phyloP scores from a whole-genome alignment of 1,284 basidiomycete genomes.

The Cryptococcus maquisensis region DNA sequence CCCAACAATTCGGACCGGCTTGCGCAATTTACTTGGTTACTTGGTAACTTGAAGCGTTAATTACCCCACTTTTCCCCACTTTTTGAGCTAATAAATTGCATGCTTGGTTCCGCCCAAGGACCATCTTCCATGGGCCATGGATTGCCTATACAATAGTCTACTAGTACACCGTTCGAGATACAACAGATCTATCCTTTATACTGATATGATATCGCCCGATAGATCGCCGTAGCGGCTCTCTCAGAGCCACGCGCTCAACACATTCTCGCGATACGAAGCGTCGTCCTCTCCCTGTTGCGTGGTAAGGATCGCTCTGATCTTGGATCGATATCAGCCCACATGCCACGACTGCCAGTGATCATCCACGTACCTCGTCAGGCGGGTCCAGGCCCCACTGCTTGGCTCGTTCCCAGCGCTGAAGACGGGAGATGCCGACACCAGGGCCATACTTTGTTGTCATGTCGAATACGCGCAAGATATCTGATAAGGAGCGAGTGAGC shows the following conservation, averaged over 20 bases:
- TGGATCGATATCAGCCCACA: not conserved
- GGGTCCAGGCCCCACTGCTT: conserved; percentile 73
- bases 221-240: not conserved
- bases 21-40: no score
- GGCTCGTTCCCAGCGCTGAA: conserved; percentile 86
- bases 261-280: conserved; percentile 53
- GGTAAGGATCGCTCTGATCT: conserved; percentile 72
- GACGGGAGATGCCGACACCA: conserved; percentile 72
- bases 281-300: conserved; percentile 56
- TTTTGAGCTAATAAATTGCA: no score
- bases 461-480: conserved; percentile 77
- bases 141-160: no score
- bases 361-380: conserved; percentile 64
- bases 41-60: no score
- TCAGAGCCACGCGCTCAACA: conserved; percentile 50
- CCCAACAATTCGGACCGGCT: no score
- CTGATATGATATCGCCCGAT: no score
- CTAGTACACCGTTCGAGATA: no score
- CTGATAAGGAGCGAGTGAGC: conserved; percentile 40
- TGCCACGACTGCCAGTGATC: not conserved
- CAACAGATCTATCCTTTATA: no score
- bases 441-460: conserved; percentile 80
- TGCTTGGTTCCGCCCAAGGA: no score
- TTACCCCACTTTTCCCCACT: no score
- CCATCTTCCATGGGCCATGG: no score